Conservation (phyloP, 2,329 filamentous ascomycete species). For the Dactylellina sp. region DNA sequence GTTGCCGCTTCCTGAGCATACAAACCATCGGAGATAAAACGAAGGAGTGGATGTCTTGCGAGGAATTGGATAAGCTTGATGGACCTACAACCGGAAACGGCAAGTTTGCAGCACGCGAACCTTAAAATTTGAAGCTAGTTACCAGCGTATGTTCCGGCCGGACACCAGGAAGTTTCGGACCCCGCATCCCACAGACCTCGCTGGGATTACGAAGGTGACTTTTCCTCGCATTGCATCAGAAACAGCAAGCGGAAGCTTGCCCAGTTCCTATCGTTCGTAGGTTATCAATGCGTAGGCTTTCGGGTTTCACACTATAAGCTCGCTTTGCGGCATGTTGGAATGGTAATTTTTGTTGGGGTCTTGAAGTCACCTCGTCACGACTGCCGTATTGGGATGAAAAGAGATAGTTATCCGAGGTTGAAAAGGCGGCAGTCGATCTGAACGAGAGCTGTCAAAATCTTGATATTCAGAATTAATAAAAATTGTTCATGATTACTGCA, state of each 20-base stretch:
- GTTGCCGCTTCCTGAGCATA: constrained; percentile 5
- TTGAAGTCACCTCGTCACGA: constrained; percentile 25
- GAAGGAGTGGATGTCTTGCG: constrained; percentile 1
- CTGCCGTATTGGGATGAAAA: constrained; percentile 18
- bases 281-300: not conserved
- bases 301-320: not conserved
- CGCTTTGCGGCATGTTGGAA: not conserved
- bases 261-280: no score
- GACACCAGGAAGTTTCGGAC: constrained; percentile 51
- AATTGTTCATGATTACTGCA: not conserved
- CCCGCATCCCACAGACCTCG: constrained; percentile 40
- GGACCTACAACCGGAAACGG: constrained; percentile 35
- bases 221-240: constrained; percentile 2
- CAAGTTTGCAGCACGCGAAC: constrained; percentile 6
- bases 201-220: constrained; percentile 12
- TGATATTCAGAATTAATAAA: constrained; percentile 14
- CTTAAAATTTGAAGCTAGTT: constrained; percentile 17
- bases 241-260: no score
- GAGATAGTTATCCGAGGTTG: constrained; percentile 41
- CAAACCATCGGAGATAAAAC: constrained; percentile 30
- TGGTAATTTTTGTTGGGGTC: constrained; percentile 16
- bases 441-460: constrained; percentile 18
- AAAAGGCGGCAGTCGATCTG: constrained; percentile 33
- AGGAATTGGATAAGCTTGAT: no score
- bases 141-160: constrained; percentile 20